These are phyloP conservation scores for Leccinum sublutescens DNA, from an alignment of 768 basidiomycete species.

Conservation along the genomic window DNA sequence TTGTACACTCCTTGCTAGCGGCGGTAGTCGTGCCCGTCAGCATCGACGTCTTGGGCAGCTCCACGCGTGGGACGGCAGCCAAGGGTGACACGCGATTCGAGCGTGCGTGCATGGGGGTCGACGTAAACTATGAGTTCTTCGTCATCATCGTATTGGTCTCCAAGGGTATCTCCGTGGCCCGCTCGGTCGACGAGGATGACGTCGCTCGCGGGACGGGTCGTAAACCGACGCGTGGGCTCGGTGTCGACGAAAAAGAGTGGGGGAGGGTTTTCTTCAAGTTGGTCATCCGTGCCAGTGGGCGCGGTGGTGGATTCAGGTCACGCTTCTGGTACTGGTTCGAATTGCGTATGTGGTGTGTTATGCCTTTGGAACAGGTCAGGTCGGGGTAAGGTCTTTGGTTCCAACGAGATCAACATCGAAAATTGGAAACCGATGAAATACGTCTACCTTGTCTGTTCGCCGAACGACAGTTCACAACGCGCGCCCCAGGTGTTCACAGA, in stretches of 20 bases:
- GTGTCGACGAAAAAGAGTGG: conserved; percentile 42
- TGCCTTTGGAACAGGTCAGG: conserved; percentile 52
- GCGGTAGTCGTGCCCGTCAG: conserved; percentile 19
- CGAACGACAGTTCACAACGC: not conserved
- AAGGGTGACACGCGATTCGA: conserved; percentile 15
- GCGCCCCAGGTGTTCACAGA: conserved; percentile 55
- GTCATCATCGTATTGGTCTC: conserved; percentile 42
- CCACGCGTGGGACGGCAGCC: conserved; percentile 12
- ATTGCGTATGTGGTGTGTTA: not conserved
- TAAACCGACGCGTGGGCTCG: conserved; percentile 21
- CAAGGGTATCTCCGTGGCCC: conserved; percentile 15
- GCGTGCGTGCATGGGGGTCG: conserved; percentile 71
- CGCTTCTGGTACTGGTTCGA: not conserved
- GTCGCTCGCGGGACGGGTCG: conserved; percentile 17
- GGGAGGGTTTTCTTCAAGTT: not conserved
- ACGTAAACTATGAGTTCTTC: conserved; percentile 71
- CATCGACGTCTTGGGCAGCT: conserved; percentile 24
- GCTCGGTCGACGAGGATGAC: conserved; percentile 23
- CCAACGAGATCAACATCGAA: conserved; percentile 94
- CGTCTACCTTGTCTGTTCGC: conserved; percentile 18
- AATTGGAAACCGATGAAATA: conserved; percentile 93
- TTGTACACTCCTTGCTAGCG: not conserved
- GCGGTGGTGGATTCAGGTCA: not conserved
- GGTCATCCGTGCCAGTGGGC: not conserved
- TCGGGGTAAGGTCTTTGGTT: conserved; percentile 88